Evolutionary conservation across 2,329 filamentous ascomycete genomes (phyloP).

Genomic region (Ceratocystis papillata): DNA sequence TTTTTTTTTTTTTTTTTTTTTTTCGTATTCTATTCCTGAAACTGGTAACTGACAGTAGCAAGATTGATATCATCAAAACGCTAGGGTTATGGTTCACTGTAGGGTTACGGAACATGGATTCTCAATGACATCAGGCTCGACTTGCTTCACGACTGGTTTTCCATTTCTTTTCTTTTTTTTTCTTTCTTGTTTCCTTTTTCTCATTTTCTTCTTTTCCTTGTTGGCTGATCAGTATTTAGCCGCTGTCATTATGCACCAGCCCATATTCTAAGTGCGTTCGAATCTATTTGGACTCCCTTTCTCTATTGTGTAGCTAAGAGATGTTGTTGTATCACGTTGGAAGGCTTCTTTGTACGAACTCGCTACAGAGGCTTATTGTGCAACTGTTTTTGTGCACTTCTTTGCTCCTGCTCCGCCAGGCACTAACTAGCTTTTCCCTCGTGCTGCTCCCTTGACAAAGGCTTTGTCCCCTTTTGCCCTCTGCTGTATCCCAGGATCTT

Average conservation of each 20-base stretch:
- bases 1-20: too few species aligned
- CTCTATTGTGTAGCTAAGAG: neutral
- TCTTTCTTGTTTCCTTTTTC: neutral
- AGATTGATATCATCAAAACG: too few species aligned
- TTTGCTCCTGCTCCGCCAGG: too few species aligned
- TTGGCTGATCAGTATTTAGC: neutral
- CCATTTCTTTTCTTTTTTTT: neutral
- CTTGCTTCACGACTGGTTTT: too few species aligned
- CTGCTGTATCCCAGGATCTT: neutral
- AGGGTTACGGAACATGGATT: too few species aligned
- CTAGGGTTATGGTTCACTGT: rapidly evolving
- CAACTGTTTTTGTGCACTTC: neutral
- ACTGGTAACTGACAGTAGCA: too few species aligned
- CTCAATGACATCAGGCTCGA: too few species aligned
- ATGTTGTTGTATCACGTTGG: neutral
- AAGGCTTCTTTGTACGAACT: neutral
- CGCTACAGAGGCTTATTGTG: neutral
- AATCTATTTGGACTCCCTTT: too few species aligned
- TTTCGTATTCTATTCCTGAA: too few species aligned
- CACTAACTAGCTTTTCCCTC: neutral
- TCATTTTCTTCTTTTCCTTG: neutral
- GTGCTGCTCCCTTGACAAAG: neutral
- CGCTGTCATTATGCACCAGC: constrained; percentile 1
- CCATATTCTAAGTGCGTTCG: neutral
- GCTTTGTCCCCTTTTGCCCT: constrained; percentile 5